A percentile compares a stretch with the other conserved stretches of the same genome.
Conservation (phyloP, 2,329 filamentous ascomycete species). For the Aureobasidium zeae region DNA sequence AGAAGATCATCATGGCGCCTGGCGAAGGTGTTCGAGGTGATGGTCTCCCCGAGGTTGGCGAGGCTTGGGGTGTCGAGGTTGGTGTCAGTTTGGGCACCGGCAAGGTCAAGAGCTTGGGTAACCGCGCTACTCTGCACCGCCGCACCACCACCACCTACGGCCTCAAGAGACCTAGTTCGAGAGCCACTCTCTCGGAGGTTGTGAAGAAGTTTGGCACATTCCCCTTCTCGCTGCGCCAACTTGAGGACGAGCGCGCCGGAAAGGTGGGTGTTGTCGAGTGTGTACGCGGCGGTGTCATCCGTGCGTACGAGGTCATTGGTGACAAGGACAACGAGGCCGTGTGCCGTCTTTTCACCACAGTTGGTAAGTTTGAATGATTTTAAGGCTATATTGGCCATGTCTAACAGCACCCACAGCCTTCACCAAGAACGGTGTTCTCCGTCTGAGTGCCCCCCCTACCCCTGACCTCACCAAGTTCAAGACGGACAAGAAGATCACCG, state of each 20-base stretch:
- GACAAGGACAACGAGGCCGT: conserved; percentile 85
- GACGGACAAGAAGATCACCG: conserved; percentile 95
- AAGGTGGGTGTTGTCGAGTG: conserved; percentile 96
- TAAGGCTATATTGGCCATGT: neutral
- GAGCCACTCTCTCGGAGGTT: conserved; percentile 86
- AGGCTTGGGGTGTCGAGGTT: conserved; percentile 97
- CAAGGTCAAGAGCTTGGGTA: conserved; percentile 87
- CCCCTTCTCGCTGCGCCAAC: conserved; percentile 93
- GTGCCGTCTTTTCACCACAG: conserved; percentile 76
- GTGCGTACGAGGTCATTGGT: conserved; percentile 91
- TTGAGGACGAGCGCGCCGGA: conserved; percentile 90
- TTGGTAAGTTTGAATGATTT: conserved; percentile 57
- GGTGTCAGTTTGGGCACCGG: conserved; percentile 83
- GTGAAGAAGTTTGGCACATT: conserved; percentile 97
- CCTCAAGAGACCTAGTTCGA: conserved; percentile 87
- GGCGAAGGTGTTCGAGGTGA: conserved; percentile 85
- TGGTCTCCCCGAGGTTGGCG: conserved; percentile 74
- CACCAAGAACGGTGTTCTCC: conserved; percentile 93
- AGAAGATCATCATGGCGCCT: conserved; percentile 92
- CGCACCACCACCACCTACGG: conserved; percentile 86
- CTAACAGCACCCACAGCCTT: conserved; percentile 52
- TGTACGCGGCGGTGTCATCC: conserved; percentile 82
- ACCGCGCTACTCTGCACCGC: conserved; percentile 85
- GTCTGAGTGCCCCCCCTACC: conserved; percentile 66
- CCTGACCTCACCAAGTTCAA: conserved; percentile 75